Evolutionary conservation across 805 yeast species (phyloP).

Genomic region (Pichia insulana): DNA sequence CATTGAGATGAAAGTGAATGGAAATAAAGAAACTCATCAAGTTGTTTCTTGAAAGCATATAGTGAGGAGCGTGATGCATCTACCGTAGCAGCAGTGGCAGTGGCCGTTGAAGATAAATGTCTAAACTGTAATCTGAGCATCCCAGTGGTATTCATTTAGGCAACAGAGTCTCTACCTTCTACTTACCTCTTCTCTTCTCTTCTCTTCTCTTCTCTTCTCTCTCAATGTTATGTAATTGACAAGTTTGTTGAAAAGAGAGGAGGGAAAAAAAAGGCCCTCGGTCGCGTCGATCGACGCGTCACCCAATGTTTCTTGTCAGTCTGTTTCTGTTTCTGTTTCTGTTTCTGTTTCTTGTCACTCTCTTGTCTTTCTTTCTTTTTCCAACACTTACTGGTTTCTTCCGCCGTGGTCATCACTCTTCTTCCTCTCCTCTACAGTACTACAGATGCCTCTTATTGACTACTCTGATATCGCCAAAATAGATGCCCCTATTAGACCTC

Average conservation of each 20-base stretch:
- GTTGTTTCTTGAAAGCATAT: slow-evolving; percentile 21
- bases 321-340: no score
- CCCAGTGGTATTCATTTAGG: neutral
- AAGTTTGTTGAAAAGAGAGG: no score
- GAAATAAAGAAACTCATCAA: slow-evolving; percentile 25
- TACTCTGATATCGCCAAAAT: slow-evolving; percentile 1
- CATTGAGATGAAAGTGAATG: slow-evolving; percentile 17
- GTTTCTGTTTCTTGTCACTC: no score
- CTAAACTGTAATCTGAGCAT: neutral
- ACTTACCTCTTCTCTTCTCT: neutral
- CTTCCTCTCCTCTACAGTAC: no score
- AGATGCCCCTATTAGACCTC: slow-evolving; percentile 4
- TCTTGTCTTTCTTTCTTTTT: neutral
- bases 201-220: neutral
- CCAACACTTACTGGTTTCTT: no score
- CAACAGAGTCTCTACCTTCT: neutral
- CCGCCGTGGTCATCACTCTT: no score
- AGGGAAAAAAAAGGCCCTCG: neutral
- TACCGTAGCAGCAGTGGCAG: neutral
- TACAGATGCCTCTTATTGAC: slow-evolving; percentile 4
- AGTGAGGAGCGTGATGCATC: slow-evolving; percentile 1
- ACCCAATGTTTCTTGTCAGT: neutral
- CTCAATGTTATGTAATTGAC: no score
- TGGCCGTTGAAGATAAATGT: neutral
- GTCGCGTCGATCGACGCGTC: slow-evolving; percentile 4